Percentiles rank a stretch among this genome's conserved stretches.
These are phyloP conservation scores for Hirschfeldia incana DNA, from an alignment of 345 rosid species.

Conservation along the genomic window DNA sequence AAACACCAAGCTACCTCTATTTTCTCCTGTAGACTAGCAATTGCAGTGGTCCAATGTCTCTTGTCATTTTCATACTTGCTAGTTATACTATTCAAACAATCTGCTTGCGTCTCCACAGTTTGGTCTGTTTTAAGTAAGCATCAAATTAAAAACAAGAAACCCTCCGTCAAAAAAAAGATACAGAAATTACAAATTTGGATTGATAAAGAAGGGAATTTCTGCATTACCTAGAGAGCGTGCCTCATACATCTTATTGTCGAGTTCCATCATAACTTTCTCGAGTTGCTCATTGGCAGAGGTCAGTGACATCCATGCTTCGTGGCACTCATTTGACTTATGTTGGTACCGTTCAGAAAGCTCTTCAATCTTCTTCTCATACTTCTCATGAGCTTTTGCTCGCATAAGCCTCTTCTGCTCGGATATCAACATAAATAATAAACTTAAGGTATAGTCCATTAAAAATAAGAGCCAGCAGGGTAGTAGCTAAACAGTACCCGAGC, in stretches of 20 bases:
- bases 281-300: conserved; percentile 75
- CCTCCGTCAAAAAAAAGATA: neutral
- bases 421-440: conserved; percentile 18
- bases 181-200: conserved; percentile 1
- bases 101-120: conserved; percentile 68
- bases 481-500: conserved; percentile 54
- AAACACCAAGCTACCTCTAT: conserved; percentile 51
- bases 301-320: conserved; percentile 97
- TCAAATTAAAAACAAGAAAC: conserved; percentile 9
- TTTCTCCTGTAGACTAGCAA: conserved; percentile 56
- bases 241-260: conserved; percentile 71
- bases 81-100: conserved; percentile 56
- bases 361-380: conserved; percentile 81
- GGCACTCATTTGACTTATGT: conserved; percentile 86
- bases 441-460: neutral
- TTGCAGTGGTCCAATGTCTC: conserved; percentile 56
- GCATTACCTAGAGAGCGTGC: conserved; percentile 71
- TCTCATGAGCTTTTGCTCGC: conserved; percentile 68
- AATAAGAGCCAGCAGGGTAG: conserved; percentile 14
- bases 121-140: conserved; percentile 52
- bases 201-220: neutral
- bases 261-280: conserved; percentile 88
- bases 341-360: conserved; percentile 68
- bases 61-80: conserved; percentile 60
- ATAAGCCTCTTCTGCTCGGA: conserved; percentile 69